These are phyloP conservation scores for Cyberlindnera suaveolens DNA, from an alignment of 805 yeast species.

Conservation along the genomic window DNA sequence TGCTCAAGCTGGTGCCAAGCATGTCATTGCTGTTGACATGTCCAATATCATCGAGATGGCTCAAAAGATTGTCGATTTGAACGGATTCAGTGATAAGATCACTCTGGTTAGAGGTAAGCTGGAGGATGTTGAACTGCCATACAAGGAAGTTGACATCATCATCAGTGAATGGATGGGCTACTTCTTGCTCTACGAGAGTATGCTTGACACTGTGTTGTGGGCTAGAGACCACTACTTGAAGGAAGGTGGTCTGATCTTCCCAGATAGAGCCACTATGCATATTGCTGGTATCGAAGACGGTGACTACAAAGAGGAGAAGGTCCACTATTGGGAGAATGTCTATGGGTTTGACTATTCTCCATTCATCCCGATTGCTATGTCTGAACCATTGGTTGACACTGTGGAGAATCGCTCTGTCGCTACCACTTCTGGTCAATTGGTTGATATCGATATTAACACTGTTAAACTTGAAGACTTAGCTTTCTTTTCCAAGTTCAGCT, in stretches of 20 bases:
- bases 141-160: constrained; percentile 85
- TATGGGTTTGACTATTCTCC: constrained; percentile 96
- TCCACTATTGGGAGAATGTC: constrained; percentile 93
- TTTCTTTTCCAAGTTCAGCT: constrained; percentile 61
- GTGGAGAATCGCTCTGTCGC: constrained; percentile 73
- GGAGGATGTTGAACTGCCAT: constrained; percentile 88
- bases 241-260: constrained; percentile 84
- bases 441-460: constrained; percentile 85
- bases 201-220: constrained; percentile 91
- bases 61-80: constrained; percentile 73
- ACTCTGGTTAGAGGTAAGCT: constrained; percentile 87
- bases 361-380: constrained; percentile 77
- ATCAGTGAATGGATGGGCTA: constrained; percentile 99
- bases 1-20: constrained; percentile 97
- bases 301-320: constrained; percentile 84
- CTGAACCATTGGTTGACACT: constrained; percentile 94
- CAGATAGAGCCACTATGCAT: constrained; percentile 86
- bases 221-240: constrained; percentile 87
- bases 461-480: constrained; percentile 78
- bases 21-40: constrained; percentile 96
- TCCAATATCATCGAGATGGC: constrained; percentile 96
- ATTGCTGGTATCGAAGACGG: constrained; percentile 92
- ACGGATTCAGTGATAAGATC: constrained; percentile 81
- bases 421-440: constrained; percentile 65
- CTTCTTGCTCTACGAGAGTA: constrained; percentile 89